Base-by-base conservation (phyloP, 345 rosid species). In the Brassica juncea region DNA sequence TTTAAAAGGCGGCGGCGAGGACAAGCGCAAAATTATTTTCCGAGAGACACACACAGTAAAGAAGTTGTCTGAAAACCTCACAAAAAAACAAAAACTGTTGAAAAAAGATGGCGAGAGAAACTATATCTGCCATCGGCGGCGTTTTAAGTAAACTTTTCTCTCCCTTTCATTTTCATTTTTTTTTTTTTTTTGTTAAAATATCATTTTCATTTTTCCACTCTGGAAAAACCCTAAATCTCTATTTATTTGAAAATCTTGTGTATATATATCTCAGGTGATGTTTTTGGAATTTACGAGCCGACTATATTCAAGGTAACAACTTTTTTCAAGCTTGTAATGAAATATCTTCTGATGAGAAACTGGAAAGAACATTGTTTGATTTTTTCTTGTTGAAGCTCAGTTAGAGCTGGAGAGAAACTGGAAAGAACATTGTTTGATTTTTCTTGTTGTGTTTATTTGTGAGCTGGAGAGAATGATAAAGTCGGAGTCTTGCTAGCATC, bases 81-180 rank as follows among this genome's bases (percentile, higher is more conserved):
- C 62, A 21, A 11, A 15, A 15, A 3, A 10, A 8, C n/a, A 15
- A 10, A 34, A 34, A 0, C 34, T 28, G 44, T 3, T 32, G 34
- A 19, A 67, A 68, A 95, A 67, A 68, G 21, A 95, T 93, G 99
- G 96, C 89, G 49, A 95, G 85, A 83, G 93, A 95, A 23, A 59
- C 25, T 23, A 23, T 23, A 23, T 23, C 25, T 23, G 25, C 94
- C 12, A 79, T 95, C 35, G 98, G 97, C 10, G 94, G 94, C 62
- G 99, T 96, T 19, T 94, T 95, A 5, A 97, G 97, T 89, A 82
- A 75, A 42, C 49, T 42, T 34, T 42, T 42, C 49, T 3, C 49
- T 11, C n/a, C 49, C 49, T 11, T 9, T 42, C 49, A 8, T 42
- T 42, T 9, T 2, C 37, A 0, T 34, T 37, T 37, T 37, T 9